Evolutionary conservation across 2,329 filamentous ascomycete species (phyloP).

Genomic region (Simplicillium sp.): DNA sequence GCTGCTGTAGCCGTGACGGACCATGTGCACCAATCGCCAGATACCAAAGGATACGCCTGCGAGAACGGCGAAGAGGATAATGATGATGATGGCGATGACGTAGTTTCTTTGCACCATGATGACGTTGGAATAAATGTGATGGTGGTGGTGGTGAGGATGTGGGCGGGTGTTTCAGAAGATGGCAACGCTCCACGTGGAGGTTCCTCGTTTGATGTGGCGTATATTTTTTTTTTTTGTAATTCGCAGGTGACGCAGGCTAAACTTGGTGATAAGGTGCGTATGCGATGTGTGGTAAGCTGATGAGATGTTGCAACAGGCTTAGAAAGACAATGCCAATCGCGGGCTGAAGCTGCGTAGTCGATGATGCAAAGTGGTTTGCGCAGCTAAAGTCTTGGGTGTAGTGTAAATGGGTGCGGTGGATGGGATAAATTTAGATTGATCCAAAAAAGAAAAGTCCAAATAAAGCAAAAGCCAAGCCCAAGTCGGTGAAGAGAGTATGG

Average conservation of each 20-base stretch:
- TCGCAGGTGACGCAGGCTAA: too few species aligned
- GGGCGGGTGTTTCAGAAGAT: not conserved
- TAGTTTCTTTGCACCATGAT: slow-evolving; percentile 55
- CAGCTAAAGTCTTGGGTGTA: too few species aligned
- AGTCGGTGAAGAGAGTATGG: slow-evolving; percentile 5
- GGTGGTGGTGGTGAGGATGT: not conserved
- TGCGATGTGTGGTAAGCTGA: not conserved
- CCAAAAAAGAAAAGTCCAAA: too few species aligned
- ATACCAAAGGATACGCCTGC: slow-evolving; percentile 54
- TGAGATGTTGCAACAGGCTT: slow-evolving; percentile 1
- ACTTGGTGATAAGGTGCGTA: not conserved
- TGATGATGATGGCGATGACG: slow-evolving; percentile 59
- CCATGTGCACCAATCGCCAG: slow-evolving; percentile 48
- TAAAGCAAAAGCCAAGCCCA: slow-evolving; percentile 5
- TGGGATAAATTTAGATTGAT: too few species aligned
- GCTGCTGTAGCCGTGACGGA: slow-evolving; percentile 26
- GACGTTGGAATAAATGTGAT: slow-evolving; percentile 14
- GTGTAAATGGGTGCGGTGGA: too few species aligned
- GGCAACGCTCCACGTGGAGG: not conserved
- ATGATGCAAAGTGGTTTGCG: too few species aligned
- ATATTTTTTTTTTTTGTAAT: too few species aligned
- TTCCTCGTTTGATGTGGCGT: too few species aligned
- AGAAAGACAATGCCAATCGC: slow-evolving; percentile 13
- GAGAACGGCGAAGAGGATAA: slow-evolving; percentile 54
- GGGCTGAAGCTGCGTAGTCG: too few species aligned